These are phyloP conservation scores for Globisporangium perplexum DNA, from an alignment of 352 stramenopile species.

Conservation along the genomic window DNA sequence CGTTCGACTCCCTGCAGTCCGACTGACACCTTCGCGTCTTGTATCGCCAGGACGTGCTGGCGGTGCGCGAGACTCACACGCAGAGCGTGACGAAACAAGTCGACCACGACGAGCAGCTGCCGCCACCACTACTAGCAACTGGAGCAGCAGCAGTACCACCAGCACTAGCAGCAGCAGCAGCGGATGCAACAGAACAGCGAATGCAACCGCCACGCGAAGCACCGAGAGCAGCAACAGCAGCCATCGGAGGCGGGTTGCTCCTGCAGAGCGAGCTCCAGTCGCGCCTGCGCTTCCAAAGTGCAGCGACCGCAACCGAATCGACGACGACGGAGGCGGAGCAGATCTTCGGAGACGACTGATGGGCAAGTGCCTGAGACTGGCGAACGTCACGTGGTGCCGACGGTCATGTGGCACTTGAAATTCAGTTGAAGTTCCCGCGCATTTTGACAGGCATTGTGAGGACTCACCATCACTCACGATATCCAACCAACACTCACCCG, in stretches of 20 bases:
- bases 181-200: neutral
- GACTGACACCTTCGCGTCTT: neutral
- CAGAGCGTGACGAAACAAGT: neutral
- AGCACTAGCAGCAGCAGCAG: neutral
- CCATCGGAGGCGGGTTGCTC: no score
- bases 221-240: neutral
- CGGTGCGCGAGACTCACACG: neutral
- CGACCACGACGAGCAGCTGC: conserved; percentile 1
- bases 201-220: neutral
- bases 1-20: neutral
- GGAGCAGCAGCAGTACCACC: neutral
- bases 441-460: no score
- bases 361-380: no score
- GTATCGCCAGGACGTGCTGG: neutral
- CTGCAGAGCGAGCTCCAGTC: conserved; percentile 1
- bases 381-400: no score
- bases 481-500: no score
- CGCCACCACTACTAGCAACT: neutral
- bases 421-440: no score
- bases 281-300: neutral
- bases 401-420: no score
- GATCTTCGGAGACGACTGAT: neutral
- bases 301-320: neutral
- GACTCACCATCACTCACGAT: no score
- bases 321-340: neutral